Conservation (phyloP, 2,329 filamentous ascomycete genomes). For the Didymella sp. region DNA sequence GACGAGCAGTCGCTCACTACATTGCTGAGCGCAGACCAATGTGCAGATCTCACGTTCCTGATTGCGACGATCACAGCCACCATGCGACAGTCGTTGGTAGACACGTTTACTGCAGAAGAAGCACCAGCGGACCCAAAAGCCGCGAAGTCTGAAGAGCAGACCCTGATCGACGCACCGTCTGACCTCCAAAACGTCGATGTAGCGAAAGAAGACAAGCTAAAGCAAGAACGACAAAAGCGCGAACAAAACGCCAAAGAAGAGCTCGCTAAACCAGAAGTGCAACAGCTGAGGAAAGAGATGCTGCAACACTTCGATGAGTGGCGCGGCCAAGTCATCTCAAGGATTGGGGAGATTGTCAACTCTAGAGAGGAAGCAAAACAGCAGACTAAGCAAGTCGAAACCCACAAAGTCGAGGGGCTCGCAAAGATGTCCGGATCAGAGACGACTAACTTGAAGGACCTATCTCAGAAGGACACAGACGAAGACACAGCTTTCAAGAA, state of each 20-base stretch:
- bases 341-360: conserved; percentile 71
- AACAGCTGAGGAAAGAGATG: conserved; percentile 73
- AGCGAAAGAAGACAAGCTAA: conserved; percentile 42
- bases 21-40: conserved; percentile 55
- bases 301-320: conserved; percentile 80
- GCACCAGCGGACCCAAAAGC: conserved; percentile 20
- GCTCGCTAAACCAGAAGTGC: conserved; percentile 59
- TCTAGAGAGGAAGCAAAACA: conserved; percentile 45
- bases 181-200: conserved; percentile 35
- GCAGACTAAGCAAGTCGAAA: conserved; percentile 36
- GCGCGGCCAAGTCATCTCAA: conserved; percentile 72
- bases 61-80: conserved; percentile 57
- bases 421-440: conserved; percentile 41
- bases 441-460: conserved; percentile 35
- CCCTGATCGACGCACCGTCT: conserved; percentile 32
- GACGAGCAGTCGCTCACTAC: conserved; percentile 53
- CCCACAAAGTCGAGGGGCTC: conserved; percentile 27
- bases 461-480: conserved; percentile 38
- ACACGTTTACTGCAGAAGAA: conserved; percentile 51
- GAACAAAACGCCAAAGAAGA: conserved; percentile 55
- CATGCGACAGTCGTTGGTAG: conserved; percentile 55
- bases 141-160: conserved; percentile 33
- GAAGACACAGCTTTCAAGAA: conserved; percentile 51
- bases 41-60: conserved; percentile 56
- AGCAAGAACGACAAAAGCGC: conserved; percentile 39